These are phyloP conservation scores for Daedaleopsis nitida DNA, from an alignment of 768 basidiomycete genomes.

Conservation along the genomic window DNA sequence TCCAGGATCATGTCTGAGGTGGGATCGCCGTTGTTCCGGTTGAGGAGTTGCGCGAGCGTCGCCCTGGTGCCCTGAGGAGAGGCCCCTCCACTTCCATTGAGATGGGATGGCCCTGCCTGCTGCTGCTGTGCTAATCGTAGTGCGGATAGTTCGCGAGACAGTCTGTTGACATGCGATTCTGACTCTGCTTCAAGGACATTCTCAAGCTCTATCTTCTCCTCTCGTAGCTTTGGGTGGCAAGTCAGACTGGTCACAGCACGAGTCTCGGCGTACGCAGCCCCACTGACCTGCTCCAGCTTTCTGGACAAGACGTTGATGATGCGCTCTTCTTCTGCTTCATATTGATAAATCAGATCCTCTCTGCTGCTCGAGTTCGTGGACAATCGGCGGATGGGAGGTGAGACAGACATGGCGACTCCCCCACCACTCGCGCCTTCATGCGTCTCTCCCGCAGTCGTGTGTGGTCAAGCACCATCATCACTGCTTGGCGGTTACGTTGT, in stretches of 20 bases:
- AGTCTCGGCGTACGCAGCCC: background rate
- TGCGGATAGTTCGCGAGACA: slow-evolving; percentile 69
- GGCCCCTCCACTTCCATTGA: slow-evolving; percentile 27
- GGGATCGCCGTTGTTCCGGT: slow-evolving; percentile 30
- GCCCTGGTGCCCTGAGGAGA: slow-evolving; percentile 25
- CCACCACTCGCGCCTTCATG: background rate
- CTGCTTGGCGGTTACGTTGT: background rate
- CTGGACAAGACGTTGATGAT: slow-evolving; percentile 82
- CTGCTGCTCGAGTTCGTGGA: slow-evolving; percentile 54
- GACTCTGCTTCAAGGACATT: slow-evolving; percentile 83
- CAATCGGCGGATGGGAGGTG: slow-evolving; percentile 62
- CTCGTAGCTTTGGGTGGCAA: slow-evolving; percentile 54
- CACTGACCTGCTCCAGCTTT: slow-evolving; percentile 77
- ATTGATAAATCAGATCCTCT: slow-evolving; percentile 84
- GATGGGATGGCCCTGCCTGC: slow-evolving; percentile 41
- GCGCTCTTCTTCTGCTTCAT: slow-evolving; percentile 88
- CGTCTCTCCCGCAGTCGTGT: slow-evolving; percentile 4
- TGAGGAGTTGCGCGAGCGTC: slow-evolving; percentile 6
- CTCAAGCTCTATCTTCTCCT: slow-evolving; percentile 84
- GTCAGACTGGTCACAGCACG: background rate
- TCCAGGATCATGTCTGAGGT: slow-evolving; percentile 66
- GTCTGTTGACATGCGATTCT: slow-evolving; percentile 80
- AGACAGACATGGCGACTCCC: slow-evolving; percentile 35
- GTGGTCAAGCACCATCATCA: no score
- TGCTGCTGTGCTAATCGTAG: slow-evolving; percentile 51